Base-by-base conservation (phyloP, 2,329 filamentous ascomycete genomes). In the Beauveria australis region DNA sequence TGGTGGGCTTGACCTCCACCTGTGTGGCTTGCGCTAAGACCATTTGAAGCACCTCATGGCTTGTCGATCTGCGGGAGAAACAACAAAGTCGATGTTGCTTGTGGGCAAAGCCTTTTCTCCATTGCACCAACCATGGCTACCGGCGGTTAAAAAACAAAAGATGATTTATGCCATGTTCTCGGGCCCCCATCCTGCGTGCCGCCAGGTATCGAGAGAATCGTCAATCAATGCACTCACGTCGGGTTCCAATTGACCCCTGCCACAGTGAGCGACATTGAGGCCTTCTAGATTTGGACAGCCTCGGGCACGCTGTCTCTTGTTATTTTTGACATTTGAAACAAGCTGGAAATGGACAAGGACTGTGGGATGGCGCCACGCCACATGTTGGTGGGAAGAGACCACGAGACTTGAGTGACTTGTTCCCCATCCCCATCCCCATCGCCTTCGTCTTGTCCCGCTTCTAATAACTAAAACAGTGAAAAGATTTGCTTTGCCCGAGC, bases 321-420 rank as follows among this genome's bases (percentile, higher is more conserved):
- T 58, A 51, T 58, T 58, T 58, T 51, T 51, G 51, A 19, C 19
- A 18, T 28, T 28, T 58, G 55, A 51, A 58, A 58, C 55, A 51
- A 43, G 55, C 37, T 51, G 55, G 46, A 57, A 30, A 57, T 57
- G 54, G 28, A 22, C 19, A 48, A 57, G 52, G 52, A 57, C 54
- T 48, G 44, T 24, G 19, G 19, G 18, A 30, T 7, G 18, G 30
- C 55, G 55, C 55, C 55, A 58, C 55, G 30, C 33, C 41, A 56
- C 41, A 30, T 51, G 46, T 37, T 58, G 37, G 10, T 40, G 19
- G 37, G 14, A 40, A 44, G 24, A 24, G 24, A 24, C 24, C 24
- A 24, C 24, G 24, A 28, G 26, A 28, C 26, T 28, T 28, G 26
- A 1, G 7, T 12, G 16, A 14, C 30, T 24, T 24, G 24, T 51